Conservation (phyloP, 345 rosid genomes). For the Salix koriyanagi region DNA sequence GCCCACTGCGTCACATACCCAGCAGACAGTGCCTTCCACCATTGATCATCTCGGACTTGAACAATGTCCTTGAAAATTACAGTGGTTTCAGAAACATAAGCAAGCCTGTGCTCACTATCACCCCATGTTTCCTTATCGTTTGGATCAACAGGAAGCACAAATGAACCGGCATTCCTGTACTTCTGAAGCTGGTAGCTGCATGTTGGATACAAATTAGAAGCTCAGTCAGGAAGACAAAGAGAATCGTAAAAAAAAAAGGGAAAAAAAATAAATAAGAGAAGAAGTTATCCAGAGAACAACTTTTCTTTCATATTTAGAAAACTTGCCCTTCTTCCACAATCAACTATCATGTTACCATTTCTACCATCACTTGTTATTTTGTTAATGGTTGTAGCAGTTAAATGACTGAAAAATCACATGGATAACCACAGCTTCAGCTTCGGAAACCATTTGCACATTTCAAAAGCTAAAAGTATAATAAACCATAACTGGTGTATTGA, state of each 20-base stretch:
- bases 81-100: conserved; percentile 91
- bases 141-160: conserved; percentile 88
- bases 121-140: conserved; percentile 94
- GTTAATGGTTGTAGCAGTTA: neutral
- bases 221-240: neutral
- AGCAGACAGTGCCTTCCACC: conserved; percentile 89
- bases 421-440: neutral
- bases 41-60: conserved; percentile 89
- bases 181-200: conserved; percentile 98
- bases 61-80: conserved; percentile 92
- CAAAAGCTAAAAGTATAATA: neutral
- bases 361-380: neutral
- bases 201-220: conserved; percentile 8
- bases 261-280: neutral
- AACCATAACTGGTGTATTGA: neutral
- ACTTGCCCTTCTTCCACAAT: neutral
- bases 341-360: neutral
- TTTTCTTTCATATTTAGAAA: neutral
- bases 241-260: neutral
- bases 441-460: neutral
- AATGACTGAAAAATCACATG: neutral
- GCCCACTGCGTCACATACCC: conserved; percentile 98
- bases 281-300: too few species aligned
- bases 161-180: conserved; percentile 84
- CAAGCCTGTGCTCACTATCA: conserved; percentile 94